phyloP scores from a whole-genome alignment of 2,329 filamentous ascomycete genomes.

The Ceratocystis papillata region DNA sequence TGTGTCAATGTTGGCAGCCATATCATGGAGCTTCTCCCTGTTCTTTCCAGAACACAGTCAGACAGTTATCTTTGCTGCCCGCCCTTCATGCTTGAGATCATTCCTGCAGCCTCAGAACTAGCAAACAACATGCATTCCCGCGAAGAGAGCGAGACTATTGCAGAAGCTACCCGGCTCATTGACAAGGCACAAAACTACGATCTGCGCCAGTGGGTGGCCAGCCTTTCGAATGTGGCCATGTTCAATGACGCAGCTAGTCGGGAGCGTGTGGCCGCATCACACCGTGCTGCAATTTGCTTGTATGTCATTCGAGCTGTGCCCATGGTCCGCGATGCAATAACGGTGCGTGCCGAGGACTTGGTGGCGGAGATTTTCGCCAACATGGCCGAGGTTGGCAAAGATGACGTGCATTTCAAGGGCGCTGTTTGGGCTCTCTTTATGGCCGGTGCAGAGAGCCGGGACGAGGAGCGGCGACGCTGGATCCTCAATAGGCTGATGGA shows the following conservation, averaged over 20 bases:
- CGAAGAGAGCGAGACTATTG: slow-evolving; percentile 30
- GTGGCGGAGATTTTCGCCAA: slow-evolving; percentile 42
- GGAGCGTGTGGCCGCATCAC: slow-evolving; percentile 37
- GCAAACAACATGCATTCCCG: slow-evolving; percentile 33
- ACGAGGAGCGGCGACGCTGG: slow-evolving; percentile 40
- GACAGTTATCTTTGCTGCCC: slow-evolving; percentile 37
- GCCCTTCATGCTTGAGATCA: slow-evolving; percentile 37
- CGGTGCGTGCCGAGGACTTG: slow-evolving; percentile 37
- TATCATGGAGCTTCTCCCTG: slow-evolving; percentile 33
- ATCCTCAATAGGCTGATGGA: slow-evolving; percentile 39
- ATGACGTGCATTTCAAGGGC: slow-evolving; percentile 46
- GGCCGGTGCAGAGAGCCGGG: slow-evolving; percentile 44
- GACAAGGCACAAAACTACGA: slow-evolving; percentile 36
- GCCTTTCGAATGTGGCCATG: slow-evolving; percentile 32
- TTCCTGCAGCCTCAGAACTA: slow-evolving; percentile 37
- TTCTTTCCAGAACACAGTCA: slow-evolving; percentile 36
- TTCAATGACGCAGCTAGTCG: slow-evolving; percentile 36
- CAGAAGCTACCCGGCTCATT: slow-evolving; percentile 35
- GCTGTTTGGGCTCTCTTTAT: slow-evolving; percentile 51
- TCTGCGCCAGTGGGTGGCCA: slow-evolving; percentile 35
- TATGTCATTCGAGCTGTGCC: slow-evolving; percentile 39
- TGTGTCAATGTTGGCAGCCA: slow-evolving; percentile 35
- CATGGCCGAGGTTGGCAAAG: slow-evolving; percentile 38
- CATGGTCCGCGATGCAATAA: slow-evolving; percentile 31
- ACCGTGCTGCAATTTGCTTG: slow-evolving; percentile 39